Evolutionary conservation across 2,329 filamentous ascomycete genomes (phyloP).

Genomic region (Metarhizium anisopliae): DNA sequence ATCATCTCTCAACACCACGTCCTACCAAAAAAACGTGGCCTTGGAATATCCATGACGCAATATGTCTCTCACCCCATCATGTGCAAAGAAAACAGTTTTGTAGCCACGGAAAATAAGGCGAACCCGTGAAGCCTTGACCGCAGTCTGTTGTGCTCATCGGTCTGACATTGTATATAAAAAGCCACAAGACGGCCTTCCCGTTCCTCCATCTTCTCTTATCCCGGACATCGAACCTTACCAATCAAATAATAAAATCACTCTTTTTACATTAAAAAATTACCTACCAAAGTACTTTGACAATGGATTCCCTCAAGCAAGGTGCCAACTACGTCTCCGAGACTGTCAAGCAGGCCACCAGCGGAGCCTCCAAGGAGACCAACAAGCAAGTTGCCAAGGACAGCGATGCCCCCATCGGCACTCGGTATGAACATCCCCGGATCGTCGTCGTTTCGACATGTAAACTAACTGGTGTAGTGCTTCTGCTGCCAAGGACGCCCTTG

Average conservation of each 20-base stretch:
- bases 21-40: too few species aligned
- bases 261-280: conserved; percentile 5
- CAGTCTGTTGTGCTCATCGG: background rate
- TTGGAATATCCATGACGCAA: background rate
- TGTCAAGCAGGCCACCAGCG: conserved; percentile 45
- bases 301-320: conserved; percentile 50
- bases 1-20: too few species aligned
- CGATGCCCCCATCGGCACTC: conserved; percentile 42
- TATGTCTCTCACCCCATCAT: background rate
- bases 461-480: conserved; percentile 25
- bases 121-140: background rate
- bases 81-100: background rate
- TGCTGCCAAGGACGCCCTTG: conserved; percentile 39
- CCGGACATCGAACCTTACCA: conserved; percentile 4
- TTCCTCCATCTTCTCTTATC: background rate
- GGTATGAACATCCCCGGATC: conserved; percentile 25
- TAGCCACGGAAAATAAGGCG: background rate
- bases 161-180: conserved; percentile 7
- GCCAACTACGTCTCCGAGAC: conserved; percentile 59
- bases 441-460: background rate
- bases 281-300: conserved; percentile 17
- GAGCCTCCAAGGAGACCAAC: conserved; percentile 60
- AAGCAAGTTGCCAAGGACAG: conserved; percentile 58
- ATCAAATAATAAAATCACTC: background rate
- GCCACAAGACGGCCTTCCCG: background rate